Base-by-base conservation (phyloP, 2,329 filamentous ascomycete species). In the Xylaria sp. region DNA sequence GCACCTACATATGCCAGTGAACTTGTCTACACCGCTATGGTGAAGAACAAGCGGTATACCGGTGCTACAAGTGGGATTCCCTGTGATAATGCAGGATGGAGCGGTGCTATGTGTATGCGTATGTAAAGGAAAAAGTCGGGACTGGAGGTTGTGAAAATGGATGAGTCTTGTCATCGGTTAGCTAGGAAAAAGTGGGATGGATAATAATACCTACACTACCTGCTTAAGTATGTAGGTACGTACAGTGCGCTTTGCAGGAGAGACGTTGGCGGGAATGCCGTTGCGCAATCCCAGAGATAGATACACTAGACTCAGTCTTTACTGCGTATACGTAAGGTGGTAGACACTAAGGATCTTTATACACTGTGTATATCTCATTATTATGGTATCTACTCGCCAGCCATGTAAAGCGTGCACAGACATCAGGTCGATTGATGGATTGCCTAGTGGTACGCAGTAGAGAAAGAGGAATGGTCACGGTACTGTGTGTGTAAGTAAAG, bases 1-100 rank as follows among this genome's bases (percentile, higher is more conserved):
- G 66, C 42, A 70, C 63, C 36, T 67, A 70, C 68, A 70, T 70
- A 55, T 67, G 61, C 63, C 57, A 58, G 42, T 45, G 51, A 55
- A 53, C 27, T 60, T 33, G 25, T 29, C 50, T 58, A 60, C 68
- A 70, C 68, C 68, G 68, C 68, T 64, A 53, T 58, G 61, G 13
- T 38, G 50, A 61, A 57, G 33, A 51, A 63, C 25, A 69, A 47
- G 65, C 67, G 65, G 65, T 67, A 69, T 59, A 57, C n/a, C 22
- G 10, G 15, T 61, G 56, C 42, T 38, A 27, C 44, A 59, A 47
- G 22, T 27, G 45, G 45, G n/a, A 51, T 42, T 38, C 50, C 38
- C n/a, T n/a, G 31, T 38, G 20, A 57, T 22, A 50, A 63, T 54
- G 45, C n/a, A 55, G 54, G 49, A 61, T 20, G 42, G 25, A 44